Percentiles rank a stretch among this genome's conserved stretches.
Conservation (phyloP, 352 stramenopile species). For the Phytophthora hybrid region DNA sequence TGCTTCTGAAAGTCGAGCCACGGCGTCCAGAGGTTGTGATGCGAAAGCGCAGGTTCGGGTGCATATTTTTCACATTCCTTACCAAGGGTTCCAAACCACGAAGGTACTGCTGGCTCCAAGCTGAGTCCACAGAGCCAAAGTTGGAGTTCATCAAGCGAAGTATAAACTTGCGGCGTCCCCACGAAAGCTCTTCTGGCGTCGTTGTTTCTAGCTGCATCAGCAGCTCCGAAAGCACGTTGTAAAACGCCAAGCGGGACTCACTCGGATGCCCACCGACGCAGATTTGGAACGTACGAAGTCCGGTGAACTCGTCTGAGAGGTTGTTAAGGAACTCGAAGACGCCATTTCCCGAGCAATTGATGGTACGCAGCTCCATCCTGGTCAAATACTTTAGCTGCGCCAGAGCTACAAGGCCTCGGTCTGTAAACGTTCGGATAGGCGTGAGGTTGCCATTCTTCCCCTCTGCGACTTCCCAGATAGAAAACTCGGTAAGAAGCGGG, state of each 20-base stretch:
- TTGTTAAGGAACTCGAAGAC: slow-evolving; percentile 48
- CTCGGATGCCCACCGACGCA: slow-evolving; percentile 18
- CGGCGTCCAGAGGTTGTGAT: slow-evolving; percentile 39
- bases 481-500: slow-evolving; percentile 36
- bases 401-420: slow-evolving; percentile 43
- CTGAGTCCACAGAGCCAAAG: slow-evolving; percentile 33
- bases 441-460: slow-evolving; percentile 38
- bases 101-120: slow-evolving; percentile 54
- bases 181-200: slow-evolving; percentile 23
- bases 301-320: slow-evolving; percentile 39
- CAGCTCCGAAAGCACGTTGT: slow-evolving; percentile 42
- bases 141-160: slow-evolving; percentile 48
- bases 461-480: slow-evolving; percentile 48
- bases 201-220: slow-evolving; percentile 32
- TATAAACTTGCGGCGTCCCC: slow-evolving; percentile 37
- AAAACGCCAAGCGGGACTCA: slow-evolving; percentile 42
- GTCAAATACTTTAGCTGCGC: slow-evolving; percentile 43
- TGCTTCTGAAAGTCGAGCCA: slow-evolving; percentile 32
- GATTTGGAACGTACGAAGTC: slow-evolving; percentile 37
- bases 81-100: slow-evolving; percentile 34
- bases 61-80: slow-evolving; percentile 36
- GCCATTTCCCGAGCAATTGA: slow-evolving; percentile 51
- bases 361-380: slow-evolving; percentile 39
- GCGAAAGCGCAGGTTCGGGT: slow-evolving; percentile 44
- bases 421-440: slow-evolving; percentile 49